Evolutionary conservation across 2,329 filamentous ascomycete species (phyloP).

Genomic region (Fusarium pseudoanthophilum): DNA sequence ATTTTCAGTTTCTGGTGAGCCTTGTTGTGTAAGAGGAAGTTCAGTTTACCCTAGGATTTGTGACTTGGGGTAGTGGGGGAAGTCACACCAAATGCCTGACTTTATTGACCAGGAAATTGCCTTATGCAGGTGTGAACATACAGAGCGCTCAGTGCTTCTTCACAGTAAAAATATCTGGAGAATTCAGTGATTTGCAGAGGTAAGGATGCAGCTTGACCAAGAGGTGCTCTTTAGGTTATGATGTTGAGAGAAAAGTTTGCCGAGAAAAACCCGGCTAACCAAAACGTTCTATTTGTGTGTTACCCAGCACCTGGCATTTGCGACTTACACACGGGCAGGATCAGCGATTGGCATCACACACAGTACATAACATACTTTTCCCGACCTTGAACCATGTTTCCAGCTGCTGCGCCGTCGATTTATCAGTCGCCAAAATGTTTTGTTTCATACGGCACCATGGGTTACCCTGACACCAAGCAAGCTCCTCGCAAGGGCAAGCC

Average conservation of each 20-base stretch:
- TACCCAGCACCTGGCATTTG: not conserved
- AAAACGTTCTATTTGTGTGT: not conserved
- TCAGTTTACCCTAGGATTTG: constrained; percentile 6
- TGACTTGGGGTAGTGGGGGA: constrained; percentile 22
- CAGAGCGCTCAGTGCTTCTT: not conserved
- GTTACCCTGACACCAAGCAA: constrained; percentile 76
- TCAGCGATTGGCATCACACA: not conserved
- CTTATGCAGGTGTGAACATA: not conserved
- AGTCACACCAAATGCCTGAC: not conserved
- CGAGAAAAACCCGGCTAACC: constrained; percentile 44
- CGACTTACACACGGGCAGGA: constrained; percentile 12
- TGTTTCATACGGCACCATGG: constrained; percentile 75
- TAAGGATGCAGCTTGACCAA: constrained; percentile 11
- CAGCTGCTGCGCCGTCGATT: constrained; percentile 56
- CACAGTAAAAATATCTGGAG: not conserved
- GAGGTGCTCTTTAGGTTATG: constrained; percentile 69
- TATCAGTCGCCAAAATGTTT: constrained; percentile 75
- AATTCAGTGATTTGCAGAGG: constrained; percentile 1
- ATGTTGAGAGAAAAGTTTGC: constrained; percentile 36
- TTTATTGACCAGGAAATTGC: not conserved
- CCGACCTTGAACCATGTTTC: constrained; percentile 54
- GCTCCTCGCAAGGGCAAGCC: constrained; percentile 79
- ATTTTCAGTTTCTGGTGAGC: not conserved
- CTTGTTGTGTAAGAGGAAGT: not conserved
- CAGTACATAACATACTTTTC: not conserved